Evolutionary conservation across 2,329 filamentous ascomycete species (phyloP).

Genomic region (Venturia carpophila): DNA sequence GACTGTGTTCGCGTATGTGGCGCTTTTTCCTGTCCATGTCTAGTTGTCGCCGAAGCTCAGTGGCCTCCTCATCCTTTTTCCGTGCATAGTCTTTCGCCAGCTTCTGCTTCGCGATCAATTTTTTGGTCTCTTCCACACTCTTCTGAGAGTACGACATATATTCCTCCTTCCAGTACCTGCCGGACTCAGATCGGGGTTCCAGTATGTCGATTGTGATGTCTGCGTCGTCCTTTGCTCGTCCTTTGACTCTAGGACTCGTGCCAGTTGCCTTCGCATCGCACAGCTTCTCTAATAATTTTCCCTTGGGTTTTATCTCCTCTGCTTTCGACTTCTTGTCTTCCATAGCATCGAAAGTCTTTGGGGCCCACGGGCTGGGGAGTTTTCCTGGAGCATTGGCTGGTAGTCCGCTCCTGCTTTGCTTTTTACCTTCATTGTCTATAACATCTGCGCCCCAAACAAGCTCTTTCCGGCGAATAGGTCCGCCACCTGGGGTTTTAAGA

Average conservation of each 20-base stretch:
- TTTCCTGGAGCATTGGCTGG: constrained; percentile 42
- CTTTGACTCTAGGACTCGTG: constrained; percentile 25
- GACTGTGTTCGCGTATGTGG: constrained; percentile 54
- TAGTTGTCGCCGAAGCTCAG: constrained; percentile 57
- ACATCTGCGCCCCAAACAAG: constrained; percentile 54
- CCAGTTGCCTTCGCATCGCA: constrained; percentile 37
- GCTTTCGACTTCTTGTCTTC: constrained; percentile 20
- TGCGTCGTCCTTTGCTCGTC: constrained; percentile 39
- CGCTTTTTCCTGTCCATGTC: constrained; percentile 61
- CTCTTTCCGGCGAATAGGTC: constrained; percentile 49
- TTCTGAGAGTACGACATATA: constrained; percentile 67
- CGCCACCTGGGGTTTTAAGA: constrained; percentile 55
- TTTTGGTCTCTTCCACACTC: constrained; percentile 66
- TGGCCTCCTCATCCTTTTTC: constrained; percentile 66
- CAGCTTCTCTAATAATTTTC: constrained; percentile 37
- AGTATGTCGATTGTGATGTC: constrained; percentile 64
- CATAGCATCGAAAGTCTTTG: constrained; percentile 25
- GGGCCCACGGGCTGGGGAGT: constrained; percentile 45
- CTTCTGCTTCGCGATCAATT: constrained; percentile 71
- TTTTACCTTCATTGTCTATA: constrained; percentile 48
- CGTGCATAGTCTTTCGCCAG: constrained; percentile 71
- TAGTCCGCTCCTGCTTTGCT: constrained; percentile 37
- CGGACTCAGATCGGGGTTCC: constrained; percentile 66
- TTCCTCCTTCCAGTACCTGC: constrained; percentile 72
- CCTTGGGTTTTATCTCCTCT: constrained; percentile 21